Base-by-base conservation (phyloP, 2,329 filamentous ascomycete species). In the Macrophomina phaseolina region DNA sequence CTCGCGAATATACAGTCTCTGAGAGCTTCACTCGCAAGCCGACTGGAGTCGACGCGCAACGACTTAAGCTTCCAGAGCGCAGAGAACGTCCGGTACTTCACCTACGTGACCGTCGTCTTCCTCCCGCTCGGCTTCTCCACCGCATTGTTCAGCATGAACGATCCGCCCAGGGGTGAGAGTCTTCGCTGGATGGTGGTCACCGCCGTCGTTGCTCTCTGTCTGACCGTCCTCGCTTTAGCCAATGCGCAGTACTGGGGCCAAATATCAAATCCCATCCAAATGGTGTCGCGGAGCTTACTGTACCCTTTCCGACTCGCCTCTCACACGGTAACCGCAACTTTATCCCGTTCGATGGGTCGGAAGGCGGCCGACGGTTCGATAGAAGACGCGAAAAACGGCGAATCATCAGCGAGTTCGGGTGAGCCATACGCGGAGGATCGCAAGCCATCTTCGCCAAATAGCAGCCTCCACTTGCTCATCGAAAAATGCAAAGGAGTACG, bases 101-200 rank as follows among this genome's bases (percentile, higher is more conserved):
- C 77, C 0, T 77, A 77, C 48, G 74, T 77, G 2, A 79, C 76
- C 0, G 74, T 77, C 3, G 72, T 78, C 14, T 78, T 79, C 67
- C 67, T 79, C 1, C 76, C 76, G 0, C 67, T 76, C 0, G 73
- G 75, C 7, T 75, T 79, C 32, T 73, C 73, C 1, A 67, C 73
- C 2, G 73, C 72, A 38, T 67, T 78, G 3, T 77, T 76, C 66
- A 77, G 76, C 49, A 78, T 78, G 75, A 71, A 55, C 34, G 73
- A 67, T 1, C 38, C 67, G n/a, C 75, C 76, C 5, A 58, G 36
- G 5, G 32, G n/a, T 4, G 40, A 34, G 11, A 16, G 42, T 2
- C 16, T 64, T 11, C 14, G 5, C 16, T 18, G 45, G 5, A 67
- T 63, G 55, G 23, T 45, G 0, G 16, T 53, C 14, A 67, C 58